A percentile compares a stretch with the other conserved stretches of the same genome.
Conservation (phyloP, 805 yeast genomes). For the Geotrichum ghanense region DNA sequence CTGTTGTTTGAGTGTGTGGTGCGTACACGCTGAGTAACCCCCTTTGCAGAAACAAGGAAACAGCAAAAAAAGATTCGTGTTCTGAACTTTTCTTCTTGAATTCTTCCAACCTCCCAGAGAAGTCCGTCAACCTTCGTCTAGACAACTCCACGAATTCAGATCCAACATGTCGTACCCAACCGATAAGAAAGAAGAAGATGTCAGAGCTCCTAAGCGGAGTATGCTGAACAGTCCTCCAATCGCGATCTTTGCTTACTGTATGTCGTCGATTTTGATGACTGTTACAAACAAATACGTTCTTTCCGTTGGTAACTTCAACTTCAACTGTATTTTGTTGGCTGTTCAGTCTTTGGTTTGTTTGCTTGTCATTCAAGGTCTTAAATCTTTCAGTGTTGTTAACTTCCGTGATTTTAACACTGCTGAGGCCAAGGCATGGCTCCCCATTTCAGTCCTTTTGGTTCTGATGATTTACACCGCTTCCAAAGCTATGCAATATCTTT, state of each 20-base stretch:
- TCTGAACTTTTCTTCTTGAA: neutral
- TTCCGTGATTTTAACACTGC: conserved; percentile 75
- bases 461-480: conserved; percentile 93
- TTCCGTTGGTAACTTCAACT: conserved; percentile 61
- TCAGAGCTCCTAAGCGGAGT: conserved; percentile 3
- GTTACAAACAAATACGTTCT: conserved; percentile 94
- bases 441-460: conserved; percentile 81
- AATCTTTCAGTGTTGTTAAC: conserved; percentile 62
- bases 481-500: conserved; percentile 81
- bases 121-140: neutral
- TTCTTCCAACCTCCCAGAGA: too few species aligned
- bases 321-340: conserved; percentile 83
- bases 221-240: conserved; percentile 25
- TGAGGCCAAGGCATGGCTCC: conserved; percentile 92
- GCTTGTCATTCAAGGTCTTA: conserved; percentile 58
- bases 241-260: conserved; percentile 51
- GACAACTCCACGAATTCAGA: neutral
- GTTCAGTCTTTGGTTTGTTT: conserved; percentile 83
- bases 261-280: conserved; percentile 93
- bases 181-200: conserved; percentile 3
- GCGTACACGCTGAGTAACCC: too few species aligned
- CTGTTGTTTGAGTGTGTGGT: too few species aligned
- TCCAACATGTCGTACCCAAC: conserved; percentile 2
- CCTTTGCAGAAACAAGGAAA: too few species aligned
- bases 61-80: too few species aligned